These are phyloP conservation scores for Penicillium frequentans DNA, from an alignment of 2,329 filamentous ascomycete species.

Conservation along the genomic window DNA sequence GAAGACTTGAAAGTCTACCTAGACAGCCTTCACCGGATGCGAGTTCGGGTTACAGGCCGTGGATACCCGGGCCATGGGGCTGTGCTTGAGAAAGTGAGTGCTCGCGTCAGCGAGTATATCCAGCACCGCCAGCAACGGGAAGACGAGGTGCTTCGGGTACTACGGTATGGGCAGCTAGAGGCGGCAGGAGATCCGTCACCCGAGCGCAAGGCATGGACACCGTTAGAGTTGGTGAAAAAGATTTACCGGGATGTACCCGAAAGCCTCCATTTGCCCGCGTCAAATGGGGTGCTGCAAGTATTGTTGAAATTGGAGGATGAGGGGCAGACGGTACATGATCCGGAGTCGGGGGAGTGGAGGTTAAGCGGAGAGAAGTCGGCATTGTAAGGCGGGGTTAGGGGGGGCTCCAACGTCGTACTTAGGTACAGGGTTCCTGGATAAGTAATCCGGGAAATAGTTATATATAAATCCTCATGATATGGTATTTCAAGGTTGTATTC, in stretches of 20 bases:
- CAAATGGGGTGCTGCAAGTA: conserved; percentile 74
- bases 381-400: conserved; percentile 20
- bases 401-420: neutral
- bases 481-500: neutral
- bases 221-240: conserved; percentile 80
- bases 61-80: conserved; percentile 89
- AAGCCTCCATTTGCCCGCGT: conserved; percentile 72
- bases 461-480: neutral
- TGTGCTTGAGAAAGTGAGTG: conserved; percentile 69
- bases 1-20: conserved; percentile 73
- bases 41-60: conserved; percentile 56
- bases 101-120: conserved; percentile 80
- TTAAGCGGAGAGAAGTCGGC: conserved; percentile 29
- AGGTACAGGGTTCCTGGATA: neutral
- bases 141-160: conserved; percentile 68
- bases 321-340: conserved; percentile 57
- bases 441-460: neutral
- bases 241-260: conserved; percentile 81
- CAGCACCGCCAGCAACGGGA: conserved; percentile 77
- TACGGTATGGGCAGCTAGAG: conserved; percentile 49
- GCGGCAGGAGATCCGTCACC: conserved; percentile 35
- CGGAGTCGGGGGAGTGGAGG: conserved; percentile 29
- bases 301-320: conserved; percentile 76
- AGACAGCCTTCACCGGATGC: conserved; percentile 68
- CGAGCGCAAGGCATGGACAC: conserved; percentile 55